Base-by-base conservation (phyloP, 257 asterid genomes). In the Solanum pimpinellifolium region DNA sequence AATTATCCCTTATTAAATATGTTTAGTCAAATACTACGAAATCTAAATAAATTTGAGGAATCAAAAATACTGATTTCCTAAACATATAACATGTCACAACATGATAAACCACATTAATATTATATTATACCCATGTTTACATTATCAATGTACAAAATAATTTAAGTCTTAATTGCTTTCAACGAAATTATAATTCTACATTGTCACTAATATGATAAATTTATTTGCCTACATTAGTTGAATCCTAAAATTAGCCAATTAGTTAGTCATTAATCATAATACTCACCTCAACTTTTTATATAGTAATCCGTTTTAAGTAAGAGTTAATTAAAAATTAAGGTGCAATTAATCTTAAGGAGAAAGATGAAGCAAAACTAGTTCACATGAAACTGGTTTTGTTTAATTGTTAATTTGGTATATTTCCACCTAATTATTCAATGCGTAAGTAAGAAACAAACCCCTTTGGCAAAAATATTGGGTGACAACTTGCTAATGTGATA, bases 381-480 rank as follows among this genome's bases (percentile, higher is more conserved):
- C 69, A 49, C 21, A 81, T 18, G 69, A 39, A 73, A 29, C 75
- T 13, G 75, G 87, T 33, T 59, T 70, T n/a, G 60, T 21, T 73
- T 31, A 25, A n/a, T 70, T 70, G 88, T 72, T 21, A 73, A 80
- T 70, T 29, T 37, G 83, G 69, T 44, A 49, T 9, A 68, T 85
- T 66, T 42, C 72, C 83, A 83, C 41, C 69, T 21, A 78, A 49
- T 49, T 42, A 49, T 81, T 49, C 47, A 81, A 70, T 31, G 85
- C 85, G 46, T 81, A 49, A 29, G 42, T 81, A 8, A 81, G 69
- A 81, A 81, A 81, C 46, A 47, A 81, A 25, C 81, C 25, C 78
- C 82, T 90, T 87, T n/a, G 87, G 90, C 85, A 62, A 78, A 62
- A 81, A 88, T 84, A 59, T 85, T 89, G 12, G 89, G 90, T 83